Evolutionary conservation across 257 asterid genomes (phyloP), one percentile per base, ranked within the genome.

Genomic region (Solanum ossicruentum): DNA sequence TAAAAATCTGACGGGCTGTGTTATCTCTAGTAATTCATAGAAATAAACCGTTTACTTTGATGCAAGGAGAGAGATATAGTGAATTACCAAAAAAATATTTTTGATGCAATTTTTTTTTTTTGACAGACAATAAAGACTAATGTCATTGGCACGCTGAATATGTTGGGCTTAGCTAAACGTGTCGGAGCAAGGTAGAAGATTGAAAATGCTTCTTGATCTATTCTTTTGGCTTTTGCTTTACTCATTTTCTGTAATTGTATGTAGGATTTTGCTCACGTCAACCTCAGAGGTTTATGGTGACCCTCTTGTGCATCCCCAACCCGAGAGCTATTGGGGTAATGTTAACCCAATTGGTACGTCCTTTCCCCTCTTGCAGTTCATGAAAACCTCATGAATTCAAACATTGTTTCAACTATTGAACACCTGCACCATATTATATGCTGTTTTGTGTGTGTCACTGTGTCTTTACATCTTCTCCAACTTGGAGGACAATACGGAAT

Each of bases 281-380:
- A 96, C 99, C 21, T 95, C 98, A 2, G 99, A 96, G 89, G 99
- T 96, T 54, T 96, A 96, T 45, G 99, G 99, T 4, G 99, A 96
- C 89, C 99, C 99, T 20, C 96, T 96, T 70, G 92, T 92, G 86
- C 98, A 96, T 86, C 99, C 99, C 73, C 99, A 96, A 87, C 90
- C 89, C 3, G 99, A 96, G 89, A 88, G 90, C 84, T 96, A 94
- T 85, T 96, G 99, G 99, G 99, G 99, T 80, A 96, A 96, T 86
- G 99, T 96, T 26, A 96, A 96, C 89, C 99, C 99, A 20, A 96
- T 96, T 41, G 99, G 99, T 95, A 93, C 80, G 78, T 51, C 63
- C 52, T 69, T 63, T 61, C 18, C 55, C 72, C 8, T 71, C 17
- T 20, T 43, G 55, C 12, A n/a, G 12, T 47, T 72, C 54, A 71